Evolutionary conservation across 495 filamentous ascomycete species (phyloP).

Genomic region (Darksidea phi): DNA sequence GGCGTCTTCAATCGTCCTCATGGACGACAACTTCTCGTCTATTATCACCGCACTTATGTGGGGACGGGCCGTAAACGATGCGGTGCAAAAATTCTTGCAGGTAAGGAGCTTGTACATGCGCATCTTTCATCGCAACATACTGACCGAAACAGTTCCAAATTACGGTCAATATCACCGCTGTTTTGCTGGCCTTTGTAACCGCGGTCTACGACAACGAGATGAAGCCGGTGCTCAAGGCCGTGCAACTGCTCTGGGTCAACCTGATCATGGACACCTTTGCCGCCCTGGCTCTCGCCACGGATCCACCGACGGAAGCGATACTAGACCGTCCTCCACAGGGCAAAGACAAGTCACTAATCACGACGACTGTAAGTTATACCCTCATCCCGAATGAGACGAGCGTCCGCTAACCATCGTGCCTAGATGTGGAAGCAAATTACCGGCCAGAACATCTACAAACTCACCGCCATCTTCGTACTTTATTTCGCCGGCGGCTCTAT

Average conservation of each 20-base stretch:
- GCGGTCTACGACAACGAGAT: slow-evolving; percentile 66
- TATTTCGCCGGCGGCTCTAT: slow-evolving; percentile 68
- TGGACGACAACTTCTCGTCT: slow-evolving; percentile 87
- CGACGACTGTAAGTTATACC: slow-evolving; percentile 50
- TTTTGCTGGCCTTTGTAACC: slow-evolving; percentile 77
- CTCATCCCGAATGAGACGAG: not conserved
- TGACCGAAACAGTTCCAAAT: slow-evolving; percentile 69
- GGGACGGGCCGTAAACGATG: slow-evolving; percentile 88
- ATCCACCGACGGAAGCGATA: slow-evolving; percentile 75
- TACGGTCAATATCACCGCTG: slow-evolving; percentile 87
- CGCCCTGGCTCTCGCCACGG: slow-evolving; percentile 80
- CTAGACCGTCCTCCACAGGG: slow-evolving; percentile 76
- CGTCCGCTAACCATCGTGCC: not conserved
- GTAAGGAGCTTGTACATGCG: not conserved
- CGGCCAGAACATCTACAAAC: slow-evolving; percentile 79
- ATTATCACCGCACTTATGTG: slow-evolving; percentile 88
- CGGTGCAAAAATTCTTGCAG: slow-evolving; percentile 77
- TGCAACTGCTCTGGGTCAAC: slow-evolving; percentile 90
- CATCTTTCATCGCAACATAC: not conserved
- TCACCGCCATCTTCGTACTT: slow-evolving; percentile 72
- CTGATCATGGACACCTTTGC: slow-evolving; percentile 91
- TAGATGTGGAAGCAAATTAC: slow-evolving; percentile 95
- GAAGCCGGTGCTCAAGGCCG: slow-evolving; percentile 73
- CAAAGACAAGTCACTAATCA: slow-evolving; percentile 72
- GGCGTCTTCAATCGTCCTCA: slow-evolving; percentile 87